Percentiles rank a stretch among this genome's conserved stretches.
Evolutionary conservation across 305 asterid genomes (phyloP).

Genomic region (Galium porrigens): DNA sequence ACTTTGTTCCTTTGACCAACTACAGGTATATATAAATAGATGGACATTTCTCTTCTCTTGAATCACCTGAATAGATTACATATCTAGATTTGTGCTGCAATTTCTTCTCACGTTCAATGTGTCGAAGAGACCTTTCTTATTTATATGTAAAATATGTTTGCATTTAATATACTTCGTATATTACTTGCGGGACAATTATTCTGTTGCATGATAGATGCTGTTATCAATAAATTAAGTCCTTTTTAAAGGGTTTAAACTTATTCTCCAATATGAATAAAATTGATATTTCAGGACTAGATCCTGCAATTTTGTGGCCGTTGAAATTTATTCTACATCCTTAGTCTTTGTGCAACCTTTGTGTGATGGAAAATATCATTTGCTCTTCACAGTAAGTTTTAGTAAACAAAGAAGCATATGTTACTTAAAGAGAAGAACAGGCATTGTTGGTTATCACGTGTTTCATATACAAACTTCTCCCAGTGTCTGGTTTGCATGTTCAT

Average conservation of each 20-base stretch:
- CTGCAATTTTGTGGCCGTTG: not conserved
- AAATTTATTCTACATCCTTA: not conserved
- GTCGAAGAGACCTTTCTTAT: constrained; percentile 6
- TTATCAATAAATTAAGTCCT: not conserved
- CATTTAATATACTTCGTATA: not conserved
- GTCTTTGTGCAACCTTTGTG: not conserved
- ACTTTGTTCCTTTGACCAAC: constrained; percentile 78
- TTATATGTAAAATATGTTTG: not conserved
- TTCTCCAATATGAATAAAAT: not conserved
- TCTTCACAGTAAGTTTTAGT: not conserved
- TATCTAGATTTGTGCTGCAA: not conserved
- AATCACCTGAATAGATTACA: not conserved
- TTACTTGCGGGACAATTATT: not conserved
- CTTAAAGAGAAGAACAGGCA: not conserved
- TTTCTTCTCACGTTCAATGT: not conserved
- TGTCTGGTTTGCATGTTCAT: not conserved
- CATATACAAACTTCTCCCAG: not conserved
- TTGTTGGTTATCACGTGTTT: not conserved
- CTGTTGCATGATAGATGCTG: not conserved
- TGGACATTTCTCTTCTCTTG: not conserved
- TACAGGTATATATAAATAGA: constrained; percentile 39
- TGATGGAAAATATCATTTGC: not conserved
- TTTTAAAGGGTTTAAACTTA: not conserved
- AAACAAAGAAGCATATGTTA: not conserved
- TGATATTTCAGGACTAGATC: not conserved